Base-by-base conservation (phyloP, 2,329 filamentous ascomycete genomes). In the Aspergillus neotritici region DNA sequence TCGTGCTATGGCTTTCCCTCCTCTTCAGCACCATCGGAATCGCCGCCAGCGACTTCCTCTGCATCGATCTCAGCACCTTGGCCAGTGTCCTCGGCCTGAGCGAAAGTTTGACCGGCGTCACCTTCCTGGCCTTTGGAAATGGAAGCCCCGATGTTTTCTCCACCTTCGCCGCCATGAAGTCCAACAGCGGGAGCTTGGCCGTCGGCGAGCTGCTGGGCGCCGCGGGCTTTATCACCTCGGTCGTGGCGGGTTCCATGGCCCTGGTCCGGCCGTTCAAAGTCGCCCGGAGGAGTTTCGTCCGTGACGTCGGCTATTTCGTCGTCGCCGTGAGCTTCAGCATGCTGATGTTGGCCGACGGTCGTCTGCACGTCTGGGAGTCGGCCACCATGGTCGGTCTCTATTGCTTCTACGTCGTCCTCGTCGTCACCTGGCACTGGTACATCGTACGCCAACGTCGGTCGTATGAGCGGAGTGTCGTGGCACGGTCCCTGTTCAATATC, bases 121-220 rank as follows among this genome's bases (percentile, higher is more conserved):
- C 93, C 0, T 94, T 98, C 58, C 72, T 98, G 40, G 93, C 93
- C 7, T 94, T 98, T 67, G 93, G 93, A 52, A 98, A 98, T 72
- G 93, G 93, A 40, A 97, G 91, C 49, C 93, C 93, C 2, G 93
- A 98, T 67, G 90, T 98, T 35, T 98, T 98, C 67, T 96, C 90
- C 53, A 98, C 93, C 2, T 97, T 98, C 69, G 93, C 93, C 12
- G 94, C 93, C 54, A 97, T 98, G 88, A 84, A 83, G 59, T 95
- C 90, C 16, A 88, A 97, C 61, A 96, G 90, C 63, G 91, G 91
- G n/a, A 94, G 90, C 70, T 79, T 98, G 75, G 93, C 93, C 1
- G 82, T 98, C 32, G 93, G 93, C 35, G 93, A 98, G 70, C 75
- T 98, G 39, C 88, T 98, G 41, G 93, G 93, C 29, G 93, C 93